Evolutionary conservation across 2,329 filamentous ascomycete species (phyloP).

Genomic region (Fusarium hostae): DNA sequence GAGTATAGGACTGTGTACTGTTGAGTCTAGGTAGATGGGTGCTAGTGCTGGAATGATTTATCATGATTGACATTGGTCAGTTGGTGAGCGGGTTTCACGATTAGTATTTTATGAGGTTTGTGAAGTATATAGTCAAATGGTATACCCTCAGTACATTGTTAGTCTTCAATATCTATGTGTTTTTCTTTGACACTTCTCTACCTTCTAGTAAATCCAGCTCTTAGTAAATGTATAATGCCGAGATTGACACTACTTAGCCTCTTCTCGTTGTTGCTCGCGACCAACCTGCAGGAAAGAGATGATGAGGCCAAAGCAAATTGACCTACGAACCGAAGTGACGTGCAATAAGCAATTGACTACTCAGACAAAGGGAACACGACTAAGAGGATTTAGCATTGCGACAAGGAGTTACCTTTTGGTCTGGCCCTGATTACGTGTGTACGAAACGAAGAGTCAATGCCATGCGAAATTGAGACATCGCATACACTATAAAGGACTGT

Average conservation of each 20-base stretch:
- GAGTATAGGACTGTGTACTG: fast-evolving
- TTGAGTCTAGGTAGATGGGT: fast-evolving
- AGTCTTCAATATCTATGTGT: fast-evolving
- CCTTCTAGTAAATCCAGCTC: fast-evolving
- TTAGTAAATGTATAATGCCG: too few species aligned
- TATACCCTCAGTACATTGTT: not conserved
- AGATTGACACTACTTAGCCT: too few species aligned
- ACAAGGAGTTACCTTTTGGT: not conserved
- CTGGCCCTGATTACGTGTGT: fast-evolving
- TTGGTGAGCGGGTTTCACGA: not conserved
- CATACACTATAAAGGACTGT: fast-evolving
- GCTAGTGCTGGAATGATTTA: not conserved
- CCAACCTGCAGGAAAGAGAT: fast-evolving
- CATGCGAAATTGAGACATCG: fast-evolving
- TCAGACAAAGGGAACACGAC: too few species aligned
- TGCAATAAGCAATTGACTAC: too few species aligned
- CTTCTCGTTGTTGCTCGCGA: fast-evolving
- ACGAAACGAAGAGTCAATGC: fast-evolving
- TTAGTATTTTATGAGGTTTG: not conserved
- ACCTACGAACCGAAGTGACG: fast-evolving
- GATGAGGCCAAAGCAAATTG: fast-evolving
- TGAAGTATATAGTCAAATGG: not conserved
- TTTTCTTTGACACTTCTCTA: fast-evolving
- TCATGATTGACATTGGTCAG: fast-evolving
- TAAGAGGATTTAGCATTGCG: too few species aligned